Conservation (phyloP, 2,329 filamentous ascomycete species). For the Juglanconis oblonga region DNA sequence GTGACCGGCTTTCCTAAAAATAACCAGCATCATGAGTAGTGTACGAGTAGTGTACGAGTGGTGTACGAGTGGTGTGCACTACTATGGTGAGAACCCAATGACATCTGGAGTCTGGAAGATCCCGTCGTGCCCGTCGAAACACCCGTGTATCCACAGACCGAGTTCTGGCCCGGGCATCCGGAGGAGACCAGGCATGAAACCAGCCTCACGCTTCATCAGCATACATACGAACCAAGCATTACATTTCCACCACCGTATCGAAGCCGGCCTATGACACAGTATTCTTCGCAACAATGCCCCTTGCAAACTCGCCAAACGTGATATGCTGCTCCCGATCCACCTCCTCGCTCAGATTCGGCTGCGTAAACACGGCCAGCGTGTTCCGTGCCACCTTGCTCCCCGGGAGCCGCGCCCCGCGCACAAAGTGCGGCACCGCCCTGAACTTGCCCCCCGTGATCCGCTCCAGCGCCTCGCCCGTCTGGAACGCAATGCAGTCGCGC, state of each 20-base stretch:
- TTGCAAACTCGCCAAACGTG: slow-evolving; percentile 74
- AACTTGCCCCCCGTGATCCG: slow-evolving; percentile 88
- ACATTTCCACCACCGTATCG: too few relatives aligned
- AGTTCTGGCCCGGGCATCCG: background rate
- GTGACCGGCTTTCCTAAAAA: background rate
- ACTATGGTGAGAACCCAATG: background rate
- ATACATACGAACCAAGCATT: background rate
- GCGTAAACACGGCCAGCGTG: slow-evolving; percentile 93
- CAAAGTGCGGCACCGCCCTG: slow-evolving; percentile 94
- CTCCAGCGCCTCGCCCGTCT: slow-evolving; percentile 90
- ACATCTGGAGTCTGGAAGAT: background rate
- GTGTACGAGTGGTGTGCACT: too few relatives aligned
- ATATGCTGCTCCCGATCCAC: slow-evolving; percentile 66
- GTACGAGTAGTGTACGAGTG: too few relatives aligned
- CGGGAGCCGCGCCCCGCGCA: slow-evolving; percentile 64
- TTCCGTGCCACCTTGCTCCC: slow-evolving; percentile 65
- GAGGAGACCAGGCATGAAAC: background rate
- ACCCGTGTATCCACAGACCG: background rate
- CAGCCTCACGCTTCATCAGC: background rate
- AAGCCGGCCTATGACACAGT: slow-evolving; percentile 40
- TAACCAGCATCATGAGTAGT: background rate
- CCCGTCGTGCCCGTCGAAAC: background rate
- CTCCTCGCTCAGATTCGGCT: slow-evolving; percentile 83
- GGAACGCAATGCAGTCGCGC: slow-evolving; percentile 87
- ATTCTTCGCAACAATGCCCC: slow-evolving; percentile 58